These are phyloP conservation scores for Truncatella angustata DNA, from an alignment of 2,329 filamentous ascomycete genomes.

Conservation along the genomic window DNA sequence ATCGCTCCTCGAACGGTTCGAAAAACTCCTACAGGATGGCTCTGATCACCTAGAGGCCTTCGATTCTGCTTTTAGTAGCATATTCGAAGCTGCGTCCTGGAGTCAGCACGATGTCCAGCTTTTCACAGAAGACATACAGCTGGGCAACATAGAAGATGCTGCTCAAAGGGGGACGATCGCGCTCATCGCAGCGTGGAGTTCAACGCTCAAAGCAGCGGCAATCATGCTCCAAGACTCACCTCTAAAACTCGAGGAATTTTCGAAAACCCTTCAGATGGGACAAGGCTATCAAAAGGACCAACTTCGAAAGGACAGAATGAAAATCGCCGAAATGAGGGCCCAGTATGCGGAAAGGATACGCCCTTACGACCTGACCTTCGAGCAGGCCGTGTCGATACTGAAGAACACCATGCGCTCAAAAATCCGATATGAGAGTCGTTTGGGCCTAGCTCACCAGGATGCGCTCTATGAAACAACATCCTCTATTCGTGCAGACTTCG, in stretches of 20 bases:
- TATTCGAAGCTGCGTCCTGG: neutral
- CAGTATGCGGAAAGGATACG: neutral
- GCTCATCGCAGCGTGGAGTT: neutral
- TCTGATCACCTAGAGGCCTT: neutral
- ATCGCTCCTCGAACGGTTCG: neutral
- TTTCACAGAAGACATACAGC: neutral
- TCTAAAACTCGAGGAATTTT: neutral
- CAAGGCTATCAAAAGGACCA: neutral
- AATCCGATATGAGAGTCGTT: constrained; percentile 7
- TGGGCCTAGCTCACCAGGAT: constrained; percentile 16
- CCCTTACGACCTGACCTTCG: neutral
- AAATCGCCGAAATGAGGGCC: neutral
- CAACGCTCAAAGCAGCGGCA: neutral
- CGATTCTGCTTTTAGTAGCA: neutral
- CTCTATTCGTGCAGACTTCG: constrained; percentile 23
- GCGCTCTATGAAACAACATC: constrained; percentile 21
- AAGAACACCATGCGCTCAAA: neutral
- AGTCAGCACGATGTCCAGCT: neutral
- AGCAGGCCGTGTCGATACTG: neutral
- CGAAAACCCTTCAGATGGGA: neutral
- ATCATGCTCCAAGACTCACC: neutral
- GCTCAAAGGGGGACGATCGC: neutral
- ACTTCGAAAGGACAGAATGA: neutral
- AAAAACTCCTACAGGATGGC: neutral
- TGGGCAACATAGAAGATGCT: neutral